These are phyloP conservation scores for Leccinum pellstonianum DNA, from an alignment of 768 basidiomycete species.

Conservation along the genomic window DNA sequence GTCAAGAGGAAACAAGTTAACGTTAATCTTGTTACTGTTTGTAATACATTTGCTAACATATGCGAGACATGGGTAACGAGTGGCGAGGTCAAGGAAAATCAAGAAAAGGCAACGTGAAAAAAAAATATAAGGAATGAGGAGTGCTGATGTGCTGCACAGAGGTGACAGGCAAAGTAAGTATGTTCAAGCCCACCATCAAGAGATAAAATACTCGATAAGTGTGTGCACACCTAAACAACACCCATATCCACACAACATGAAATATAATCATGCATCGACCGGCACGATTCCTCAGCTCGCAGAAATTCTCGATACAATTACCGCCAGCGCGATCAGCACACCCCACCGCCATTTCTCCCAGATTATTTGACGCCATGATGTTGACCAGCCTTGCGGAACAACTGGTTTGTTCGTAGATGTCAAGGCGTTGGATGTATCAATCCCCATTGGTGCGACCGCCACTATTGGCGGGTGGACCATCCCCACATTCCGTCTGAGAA, in stretches of 20 bases:
- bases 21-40: constrained; percentile 13
- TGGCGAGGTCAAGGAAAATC: constrained; percentile 4
- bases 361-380: constrained; percentile 61
- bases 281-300: constrained; percentile 36
- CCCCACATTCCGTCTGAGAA: constrained; percentile 20
- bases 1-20: not conserved
- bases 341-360: constrained; percentile 90
- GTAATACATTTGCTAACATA: constrained; percentile 29
- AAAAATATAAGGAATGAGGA: constrained; percentile 12
- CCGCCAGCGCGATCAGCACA: constrained; percentile 70
- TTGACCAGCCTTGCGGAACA: constrained; percentile 50
- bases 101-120: constrained; percentile 11
- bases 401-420: constrained; percentile 30
- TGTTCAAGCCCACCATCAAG: constrained; percentile 12
- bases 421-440: constrained; percentile 22
- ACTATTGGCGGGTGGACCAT: constrained; percentile 22
- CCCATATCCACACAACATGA: constrained; percentile 17
- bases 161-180: constrained; percentile 12
- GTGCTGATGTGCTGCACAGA: constrained; percentile 8
- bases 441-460: constrained; percentile 3
- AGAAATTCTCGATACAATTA: constrained; percentile 74
- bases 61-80: constrained; percentile 23
- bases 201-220: constrained; percentile 18
- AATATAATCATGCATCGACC: constrained; percentile 6
- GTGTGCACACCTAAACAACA: constrained; percentile 21